Evolutionary conservation across 2,329 filamentous ascomycete species (phyloP).

Genomic region (Diaporthe longicolla): DNA sequence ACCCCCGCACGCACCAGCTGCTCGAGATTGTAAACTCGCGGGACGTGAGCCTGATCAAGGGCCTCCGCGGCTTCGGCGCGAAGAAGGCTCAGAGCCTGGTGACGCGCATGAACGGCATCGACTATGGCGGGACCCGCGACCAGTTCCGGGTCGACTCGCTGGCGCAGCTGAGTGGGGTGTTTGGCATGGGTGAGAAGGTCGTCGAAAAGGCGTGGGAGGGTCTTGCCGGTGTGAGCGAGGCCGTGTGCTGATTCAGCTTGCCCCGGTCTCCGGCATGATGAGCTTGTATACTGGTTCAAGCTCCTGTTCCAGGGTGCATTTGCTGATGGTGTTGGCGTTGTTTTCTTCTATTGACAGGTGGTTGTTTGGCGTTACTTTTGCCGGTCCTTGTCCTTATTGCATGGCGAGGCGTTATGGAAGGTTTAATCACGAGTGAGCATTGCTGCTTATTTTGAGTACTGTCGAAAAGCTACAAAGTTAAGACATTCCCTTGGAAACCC

Average conservation of each 20-base stretch:
- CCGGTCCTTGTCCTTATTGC: conserved; percentile 28
- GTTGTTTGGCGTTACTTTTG: conserved; percentile 6
- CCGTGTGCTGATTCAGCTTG: neutral
- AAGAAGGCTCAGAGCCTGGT: conserved; percentile 78
- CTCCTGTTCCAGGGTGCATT: neutral
- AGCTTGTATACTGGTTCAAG: neutral
- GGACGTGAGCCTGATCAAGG: conserved; percentile 74
- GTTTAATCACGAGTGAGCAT: conserved; percentile 10
- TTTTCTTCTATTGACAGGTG: neutral
- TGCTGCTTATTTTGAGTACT: conserved; percentile 1
- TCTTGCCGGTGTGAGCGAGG: conserved; percentile 46
- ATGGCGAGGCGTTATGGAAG: conserved; percentile 41
- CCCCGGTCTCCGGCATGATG: neutral
- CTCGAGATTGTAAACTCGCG: conserved; percentile 82
- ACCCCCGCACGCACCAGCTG: conserved; percentile 72
- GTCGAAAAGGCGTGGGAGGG: conserved; percentile 71
- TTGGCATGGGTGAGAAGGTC: conserved; percentile 69
- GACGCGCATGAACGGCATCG: conserved; percentile 65
- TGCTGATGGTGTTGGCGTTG: neutral
- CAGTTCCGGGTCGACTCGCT: conserved; percentile 60
- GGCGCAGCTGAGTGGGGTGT: conserved; percentile 66
- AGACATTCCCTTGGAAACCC: too few species aligned
- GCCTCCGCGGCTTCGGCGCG: conserved; percentile 78
- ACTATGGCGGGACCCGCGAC: conserved; percentile 52
- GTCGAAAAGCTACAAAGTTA: neutral